A percentile compares a stretch with the other conserved stretches of the same genome.
phyloP scores from a whole-genome alignment of 2,329 filamentous ascomycete species.

The Neofusicoccum sp. region DNA sequence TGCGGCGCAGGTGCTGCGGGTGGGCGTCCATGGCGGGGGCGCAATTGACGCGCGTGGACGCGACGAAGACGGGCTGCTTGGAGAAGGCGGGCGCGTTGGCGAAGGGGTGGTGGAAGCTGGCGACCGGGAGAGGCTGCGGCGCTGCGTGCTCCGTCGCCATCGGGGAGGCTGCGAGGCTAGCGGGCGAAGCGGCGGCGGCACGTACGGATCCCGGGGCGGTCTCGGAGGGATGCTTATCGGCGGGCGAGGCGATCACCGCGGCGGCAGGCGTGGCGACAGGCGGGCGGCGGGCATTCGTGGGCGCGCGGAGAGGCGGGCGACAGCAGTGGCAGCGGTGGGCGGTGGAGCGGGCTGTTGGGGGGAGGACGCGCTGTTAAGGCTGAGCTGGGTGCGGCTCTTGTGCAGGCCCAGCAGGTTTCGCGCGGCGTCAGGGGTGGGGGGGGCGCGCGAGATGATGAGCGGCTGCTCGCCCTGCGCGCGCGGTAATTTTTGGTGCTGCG shows the following conservation, averaged over 20 bases:
- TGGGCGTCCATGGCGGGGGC: constrained; percentile 1
- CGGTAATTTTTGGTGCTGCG: neutral
- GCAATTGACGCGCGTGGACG: constrained; percentile 9
- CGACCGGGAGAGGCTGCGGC: neutral
- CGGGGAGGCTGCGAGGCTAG: neutral
- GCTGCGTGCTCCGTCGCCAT: constrained; percentile 12
- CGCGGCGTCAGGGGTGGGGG: constrained; percentile 10
- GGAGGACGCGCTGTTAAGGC: neutral
- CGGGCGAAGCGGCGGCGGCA: neutral
- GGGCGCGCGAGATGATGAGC: neutral
- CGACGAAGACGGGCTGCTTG: constrained; percentile 9
- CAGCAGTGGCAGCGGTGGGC: neutral
- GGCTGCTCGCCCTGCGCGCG: constrained; percentile 1
- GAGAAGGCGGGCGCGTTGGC: neutral
- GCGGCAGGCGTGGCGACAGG: neutral
- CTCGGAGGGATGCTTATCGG: neutral
- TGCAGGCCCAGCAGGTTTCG: constrained; percentile 12
- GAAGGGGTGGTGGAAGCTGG: constrained; percentile 4
- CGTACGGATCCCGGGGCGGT: neutral
- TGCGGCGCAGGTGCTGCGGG: neutral
- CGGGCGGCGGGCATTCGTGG: neutral
- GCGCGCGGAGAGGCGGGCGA: neutral
- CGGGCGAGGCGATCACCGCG: constrained; percentile 1
- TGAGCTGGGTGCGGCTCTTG: constrained; percentile 12
- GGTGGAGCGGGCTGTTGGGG: neutral